phyloP scores from a whole-genome alignment of 225 moss, liverwort and hornwort genomes.

The Pseudisothecium myosuroides region DNA sequence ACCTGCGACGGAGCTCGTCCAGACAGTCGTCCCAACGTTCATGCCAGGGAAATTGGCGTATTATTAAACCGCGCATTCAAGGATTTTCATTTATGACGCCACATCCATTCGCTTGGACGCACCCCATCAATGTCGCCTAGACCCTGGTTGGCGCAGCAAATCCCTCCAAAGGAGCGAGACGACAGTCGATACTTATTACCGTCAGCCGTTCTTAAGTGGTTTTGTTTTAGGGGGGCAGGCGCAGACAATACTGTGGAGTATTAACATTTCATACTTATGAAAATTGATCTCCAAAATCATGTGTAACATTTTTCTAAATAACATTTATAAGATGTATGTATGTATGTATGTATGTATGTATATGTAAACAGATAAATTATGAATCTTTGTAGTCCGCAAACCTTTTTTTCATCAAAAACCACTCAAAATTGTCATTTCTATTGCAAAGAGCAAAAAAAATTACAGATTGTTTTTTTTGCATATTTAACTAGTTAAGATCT shows the following conservation, averaged over 20 bases:
- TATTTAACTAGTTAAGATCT: no score
- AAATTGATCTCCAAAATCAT: background rate
- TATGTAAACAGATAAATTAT: no score
- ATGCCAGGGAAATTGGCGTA: background rate
- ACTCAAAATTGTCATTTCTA: rapidly evolving
- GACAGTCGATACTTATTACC: background rate
- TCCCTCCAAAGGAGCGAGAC: background rate
- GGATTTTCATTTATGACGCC: background rate
- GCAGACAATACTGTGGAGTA: background rate
- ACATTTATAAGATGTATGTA: background rate
- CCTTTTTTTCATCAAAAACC: rapidly evolving
- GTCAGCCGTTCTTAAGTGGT: background rate
- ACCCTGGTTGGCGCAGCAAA: background rate
- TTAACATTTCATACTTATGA: background rate
- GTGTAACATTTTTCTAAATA: background rate
- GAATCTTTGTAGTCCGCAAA: no score
- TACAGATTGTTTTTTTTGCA: no score
- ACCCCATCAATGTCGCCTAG: background rate
- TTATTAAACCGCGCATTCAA: background rate
- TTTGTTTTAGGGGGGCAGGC: no score
- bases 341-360: no score
- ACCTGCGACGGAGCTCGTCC: background rate
- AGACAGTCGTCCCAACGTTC: background rate
- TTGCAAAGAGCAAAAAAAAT: background rate
- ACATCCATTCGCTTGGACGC: conserved; percentile 6